These are phyloP conservation scores for Malassezia equina DNA, from an alignment of 1,284 basidiomycete genomes.

Conservation along the genomic window DNA sequence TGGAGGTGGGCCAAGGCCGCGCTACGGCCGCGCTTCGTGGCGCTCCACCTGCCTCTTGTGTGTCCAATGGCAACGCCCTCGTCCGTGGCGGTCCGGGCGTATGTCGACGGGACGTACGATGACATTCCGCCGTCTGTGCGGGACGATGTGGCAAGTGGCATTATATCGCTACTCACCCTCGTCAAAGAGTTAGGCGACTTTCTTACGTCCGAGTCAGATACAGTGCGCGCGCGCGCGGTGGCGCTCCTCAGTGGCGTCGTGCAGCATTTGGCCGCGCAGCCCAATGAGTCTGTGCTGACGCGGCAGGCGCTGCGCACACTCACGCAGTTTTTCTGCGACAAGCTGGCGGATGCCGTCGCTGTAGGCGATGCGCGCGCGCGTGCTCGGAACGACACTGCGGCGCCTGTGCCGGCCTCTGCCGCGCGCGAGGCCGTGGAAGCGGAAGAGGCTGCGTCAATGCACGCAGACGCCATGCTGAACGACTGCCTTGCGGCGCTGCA, in stretches of 20 bases:
- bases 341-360: conserved; percentile 67
- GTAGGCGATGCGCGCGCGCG: conserved; percentile 29
- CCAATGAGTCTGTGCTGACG: conserved; percentile 52
- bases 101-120: conserved; percentile 25
- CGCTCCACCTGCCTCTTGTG: neutral
- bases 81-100: conserved; percentile 22
- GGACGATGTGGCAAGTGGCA: conserved; percentile 20
- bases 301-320: conserved; percentile 66
- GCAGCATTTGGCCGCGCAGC: conserved; percentile 20
- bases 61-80: neutral
- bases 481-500: conserved; percentile 59
- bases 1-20: no score
- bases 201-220: conserved; percentile 73
- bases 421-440: conserved; percentile 20
- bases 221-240: conserved; percentile 65
- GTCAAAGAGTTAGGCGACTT: conserved; percentile 77
- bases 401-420: conserved; percentile 30
- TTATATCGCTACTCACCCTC: conserved; percentile 58
- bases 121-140: conserved; percentile 26
- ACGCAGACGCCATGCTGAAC: conserved; percentile 35
- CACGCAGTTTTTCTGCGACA: conserved; percentile 69
- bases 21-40: neutral
- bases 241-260: conserved; percentile 29
- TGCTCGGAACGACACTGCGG: conserved; percentile 21
- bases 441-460: conserved; percentile 27